Percentiles rank a stretch among this genome's conserved stretches.
Conservation (phyloP, 176 grass and related monocot species). For the Avena insularis region DNA sequence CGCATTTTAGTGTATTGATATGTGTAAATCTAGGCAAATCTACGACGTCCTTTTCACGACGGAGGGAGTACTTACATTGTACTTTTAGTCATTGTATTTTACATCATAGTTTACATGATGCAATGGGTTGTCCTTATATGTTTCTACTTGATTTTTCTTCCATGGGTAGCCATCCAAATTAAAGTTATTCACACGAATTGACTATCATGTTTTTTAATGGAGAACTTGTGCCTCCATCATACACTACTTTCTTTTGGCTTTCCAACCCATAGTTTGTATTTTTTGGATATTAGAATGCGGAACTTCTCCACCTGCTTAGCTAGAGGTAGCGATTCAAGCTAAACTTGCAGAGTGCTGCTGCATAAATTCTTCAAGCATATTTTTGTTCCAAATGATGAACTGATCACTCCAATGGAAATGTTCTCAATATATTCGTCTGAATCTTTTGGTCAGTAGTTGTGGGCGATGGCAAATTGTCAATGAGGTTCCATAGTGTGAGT, state of each 20-base stretch:
- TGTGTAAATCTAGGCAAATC: too few species aligned
- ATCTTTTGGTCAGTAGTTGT: background rate
- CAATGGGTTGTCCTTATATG: background rate
- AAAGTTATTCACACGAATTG: background rate
- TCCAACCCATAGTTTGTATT: background rate
- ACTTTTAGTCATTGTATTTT: background rate
- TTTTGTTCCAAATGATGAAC: background rate
- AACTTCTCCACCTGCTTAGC: conserved; percentile 1
- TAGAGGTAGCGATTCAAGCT: background rate
- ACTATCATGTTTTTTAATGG: background rate
- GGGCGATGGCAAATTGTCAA: background rate
- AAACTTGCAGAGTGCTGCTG: background rate
- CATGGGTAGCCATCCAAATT: background rate
- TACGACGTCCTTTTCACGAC: too few species aligned
- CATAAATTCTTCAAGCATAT: background rate
- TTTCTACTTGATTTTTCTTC: conserved; percentile 4
- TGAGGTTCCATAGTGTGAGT: background rate
- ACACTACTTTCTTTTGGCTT: background rate
- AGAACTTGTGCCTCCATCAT: background rate
- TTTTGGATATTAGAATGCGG: background rate
- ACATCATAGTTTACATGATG: background rate
- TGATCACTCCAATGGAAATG: background rate
- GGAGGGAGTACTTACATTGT: background rate
- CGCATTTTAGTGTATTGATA: too few species aligned
- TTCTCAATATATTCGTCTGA: background rate